A percentile compares a stretch with the other conserved stretches of the same genome.
Evolutionary conservation across 495 filamentous ascomycete species (phyloP).

Genomic region (Aspergillus wentii): DNA sequence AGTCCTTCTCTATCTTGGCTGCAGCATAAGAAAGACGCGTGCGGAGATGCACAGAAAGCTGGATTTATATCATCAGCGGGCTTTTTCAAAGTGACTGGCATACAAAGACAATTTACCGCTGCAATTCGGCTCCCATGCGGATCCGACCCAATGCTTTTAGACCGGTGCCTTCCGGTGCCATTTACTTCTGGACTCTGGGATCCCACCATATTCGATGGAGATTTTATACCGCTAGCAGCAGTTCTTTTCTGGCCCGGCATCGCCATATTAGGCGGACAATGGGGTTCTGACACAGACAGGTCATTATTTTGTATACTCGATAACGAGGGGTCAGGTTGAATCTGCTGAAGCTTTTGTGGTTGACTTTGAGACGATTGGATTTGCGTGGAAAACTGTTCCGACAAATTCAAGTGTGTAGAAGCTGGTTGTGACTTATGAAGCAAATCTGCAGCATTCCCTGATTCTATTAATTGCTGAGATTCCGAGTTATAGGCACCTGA

Average conservation of each 20-base stretch:
- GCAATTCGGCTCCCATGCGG: slow-evolving; percentile 62
- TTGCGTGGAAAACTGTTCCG: too few species aligned
- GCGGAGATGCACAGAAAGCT: slow-evolving; percentile 74
- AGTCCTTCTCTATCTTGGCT: slow-evolving; percentile 83
- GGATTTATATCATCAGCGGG: slow-evolving; percentile 15
- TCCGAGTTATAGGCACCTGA: neutral
- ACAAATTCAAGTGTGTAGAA: too few species aligned
- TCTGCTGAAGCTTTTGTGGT: neutral
- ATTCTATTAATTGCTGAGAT: neutral
- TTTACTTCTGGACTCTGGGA: slow-evolving; percentile 26
- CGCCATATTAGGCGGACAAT: too few species aligned
- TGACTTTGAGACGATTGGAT: too few species aligned
- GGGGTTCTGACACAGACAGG: neutral
- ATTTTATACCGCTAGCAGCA: slow-evolving; percentile 60
- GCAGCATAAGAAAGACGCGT: slow-evolving; percentile 83
- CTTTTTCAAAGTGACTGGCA: neutral
- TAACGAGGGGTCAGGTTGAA: neutral
- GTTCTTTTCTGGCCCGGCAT: slow-evolving; percentile 52
- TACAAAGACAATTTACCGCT: slow-evolving; percentile 51
- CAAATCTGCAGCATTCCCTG: neutral
- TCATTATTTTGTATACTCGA: neutral
- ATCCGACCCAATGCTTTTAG: slow-evolving; percentile 62
- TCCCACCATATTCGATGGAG: slow-evolving; percentile 31
- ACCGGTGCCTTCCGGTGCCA: slow-evolving; percentile 41
- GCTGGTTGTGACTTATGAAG: too few species aligned